Evolutionary conservation across 2,329 filamentous ascomycete genomes (phyloP).

Genomic region (Bisporella sp.): DNA sequence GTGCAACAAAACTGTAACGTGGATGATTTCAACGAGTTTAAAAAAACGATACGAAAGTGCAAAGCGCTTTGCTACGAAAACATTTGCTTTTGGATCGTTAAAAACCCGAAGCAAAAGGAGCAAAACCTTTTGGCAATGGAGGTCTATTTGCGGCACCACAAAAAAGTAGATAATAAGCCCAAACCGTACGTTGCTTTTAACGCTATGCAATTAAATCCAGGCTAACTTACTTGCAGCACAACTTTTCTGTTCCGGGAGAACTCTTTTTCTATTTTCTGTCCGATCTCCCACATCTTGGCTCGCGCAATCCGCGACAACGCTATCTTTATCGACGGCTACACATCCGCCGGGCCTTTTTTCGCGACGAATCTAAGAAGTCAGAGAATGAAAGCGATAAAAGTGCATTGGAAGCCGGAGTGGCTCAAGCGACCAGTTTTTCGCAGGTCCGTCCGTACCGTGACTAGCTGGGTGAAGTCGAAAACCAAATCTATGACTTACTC

Average conservation of each 20-base stretch:
- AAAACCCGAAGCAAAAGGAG: constrained; percentile 12
- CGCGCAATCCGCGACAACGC: constrained; percentile 12
- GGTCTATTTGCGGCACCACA: constrained; percentile 15
- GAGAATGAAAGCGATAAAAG: constrained; percentile 11
- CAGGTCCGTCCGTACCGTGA: constrained; percentile 6
- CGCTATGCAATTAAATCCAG: background rate
- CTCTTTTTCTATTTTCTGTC: constrained; percentile 16
- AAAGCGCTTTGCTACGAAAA: constrained; percentile 5
- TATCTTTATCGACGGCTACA: constrained; percentile 15
- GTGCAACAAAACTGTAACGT: constrained; percentile 7
- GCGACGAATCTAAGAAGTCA: constrained; percentile 5
- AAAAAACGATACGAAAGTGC: background rate
- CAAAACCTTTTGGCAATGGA: constrained; percentile 18
- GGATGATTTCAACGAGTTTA: background rate
- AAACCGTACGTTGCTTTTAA: constrained; percentile 14
- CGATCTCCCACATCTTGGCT: constrained; percentile 15
- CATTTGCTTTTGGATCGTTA: constrained; percentile 13
- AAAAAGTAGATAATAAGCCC: constrained; percentile 20
- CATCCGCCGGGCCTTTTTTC: constrained; percentile 14
- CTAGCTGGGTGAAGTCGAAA: constrained; percentile 14
- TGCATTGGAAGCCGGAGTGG: constrained; percentile 16
- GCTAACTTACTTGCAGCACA: constrained; percentile 15
- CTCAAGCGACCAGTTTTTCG: constrained; percentile 16
- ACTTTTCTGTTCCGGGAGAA: constrained; percentile 17
- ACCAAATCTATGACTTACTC: constrained; percentile 13